phyloP scores from a whole-genome alignment of 2,329 filamentous ascomycete genomes.

The Cytospora schulzeri region DNA sequence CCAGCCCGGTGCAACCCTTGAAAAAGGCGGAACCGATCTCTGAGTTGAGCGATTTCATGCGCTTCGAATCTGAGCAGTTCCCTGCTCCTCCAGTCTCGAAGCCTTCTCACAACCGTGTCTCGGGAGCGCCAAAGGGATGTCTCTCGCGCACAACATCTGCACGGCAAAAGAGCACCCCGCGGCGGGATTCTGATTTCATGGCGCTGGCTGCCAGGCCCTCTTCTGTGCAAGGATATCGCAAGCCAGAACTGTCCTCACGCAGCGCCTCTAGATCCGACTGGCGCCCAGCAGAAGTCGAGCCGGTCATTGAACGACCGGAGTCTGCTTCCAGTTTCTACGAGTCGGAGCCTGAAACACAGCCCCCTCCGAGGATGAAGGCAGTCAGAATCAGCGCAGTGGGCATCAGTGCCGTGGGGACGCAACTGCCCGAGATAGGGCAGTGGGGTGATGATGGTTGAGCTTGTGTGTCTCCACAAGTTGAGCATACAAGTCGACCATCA shows the following conservation, averaged over 20 bases:
- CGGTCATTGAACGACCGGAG: constrained; percentile 37
- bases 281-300: neutral
- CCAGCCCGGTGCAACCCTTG: constrained; percentile 18
- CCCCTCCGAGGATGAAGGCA: constrained; percentile 37
- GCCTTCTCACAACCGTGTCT: constrained; percentile 23
- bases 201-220: neutral
- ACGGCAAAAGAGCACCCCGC: constrained; percentile 6
- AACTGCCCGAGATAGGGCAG: constrained; percentile 19
- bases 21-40: constrained; percentile 33
- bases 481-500: neutral
- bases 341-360: constrained; percentile 28
- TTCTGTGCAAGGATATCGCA: neutral
- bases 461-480: neutral
- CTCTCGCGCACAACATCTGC: neutral
- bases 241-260: neutral
- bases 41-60: constrained; percentile 34
- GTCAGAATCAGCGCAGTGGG: constrained; percentile 43
- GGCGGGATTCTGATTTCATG: constrained; percentile 16
- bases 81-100: constrained; percentile 16
- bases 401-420: constrained; percentile 40
- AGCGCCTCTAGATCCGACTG: neutral
- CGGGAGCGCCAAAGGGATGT: constrained; percentile 11
- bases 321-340: constrained; percentile 35
- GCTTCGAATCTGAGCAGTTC: constrained; percentile 31
- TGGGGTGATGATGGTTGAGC: constrained; percentile 28